These are phyloP conservation scores for Hortiboletus rubellus DNA, from an alignment of 1,284 basidiomycete species.

Conservation along the genomic window DNA sequence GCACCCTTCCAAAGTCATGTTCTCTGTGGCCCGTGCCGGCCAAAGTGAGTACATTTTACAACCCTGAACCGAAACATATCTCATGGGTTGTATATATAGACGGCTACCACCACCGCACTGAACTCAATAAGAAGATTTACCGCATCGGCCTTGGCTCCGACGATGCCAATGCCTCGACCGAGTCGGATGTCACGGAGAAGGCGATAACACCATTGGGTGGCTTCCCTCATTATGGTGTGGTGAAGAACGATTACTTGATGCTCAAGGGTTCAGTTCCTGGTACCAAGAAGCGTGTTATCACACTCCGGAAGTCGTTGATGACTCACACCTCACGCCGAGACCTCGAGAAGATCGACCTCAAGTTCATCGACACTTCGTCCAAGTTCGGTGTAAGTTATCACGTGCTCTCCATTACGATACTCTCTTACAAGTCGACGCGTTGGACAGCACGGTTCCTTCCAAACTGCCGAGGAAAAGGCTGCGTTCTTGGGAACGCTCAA, in stretches of 20 bases:
- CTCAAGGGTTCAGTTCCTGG: constrained; percentile 94
- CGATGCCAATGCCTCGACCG: constrained; percentile 87
- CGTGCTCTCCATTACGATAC: not conserved
- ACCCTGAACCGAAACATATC: not conserved
- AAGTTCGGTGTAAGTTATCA: constrained; percentile 78
- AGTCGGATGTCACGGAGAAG: constrained; percentile 93
- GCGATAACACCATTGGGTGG: constrained; percentile 97
- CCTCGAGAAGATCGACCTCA: constrained; percentile 97
- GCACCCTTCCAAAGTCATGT: constrained; percentile 99
- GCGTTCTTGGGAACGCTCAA: constrained; percentile 94
- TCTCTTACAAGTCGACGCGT: constrained; percentile 7
- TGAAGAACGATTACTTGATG: constrained; percentile 98
- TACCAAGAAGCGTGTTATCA: constrained; percentile 97
- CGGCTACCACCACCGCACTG: constrained; percentile 99
- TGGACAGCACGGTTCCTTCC: constrained; percentile 87
- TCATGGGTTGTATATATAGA: constrained; percentile 47
- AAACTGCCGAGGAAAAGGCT: constrained; percentile 94
- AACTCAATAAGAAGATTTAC: constrained; percentile 99
- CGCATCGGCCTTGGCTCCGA: constrained; percentile 86
- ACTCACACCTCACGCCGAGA: constrained; percentile 85
- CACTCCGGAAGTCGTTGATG: constrained; percentile 88
- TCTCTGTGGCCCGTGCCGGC: constrained; percentile 99
- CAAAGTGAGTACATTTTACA: constrained; percentile 66
- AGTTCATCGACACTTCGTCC: constrained; percentile 98
- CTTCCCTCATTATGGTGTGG: constrained; percentile 98